Evolutionary conservation across 192 early-diverging fungal species (phyloP).

Genomic region (Paraglomus brasilianum): DNA sequence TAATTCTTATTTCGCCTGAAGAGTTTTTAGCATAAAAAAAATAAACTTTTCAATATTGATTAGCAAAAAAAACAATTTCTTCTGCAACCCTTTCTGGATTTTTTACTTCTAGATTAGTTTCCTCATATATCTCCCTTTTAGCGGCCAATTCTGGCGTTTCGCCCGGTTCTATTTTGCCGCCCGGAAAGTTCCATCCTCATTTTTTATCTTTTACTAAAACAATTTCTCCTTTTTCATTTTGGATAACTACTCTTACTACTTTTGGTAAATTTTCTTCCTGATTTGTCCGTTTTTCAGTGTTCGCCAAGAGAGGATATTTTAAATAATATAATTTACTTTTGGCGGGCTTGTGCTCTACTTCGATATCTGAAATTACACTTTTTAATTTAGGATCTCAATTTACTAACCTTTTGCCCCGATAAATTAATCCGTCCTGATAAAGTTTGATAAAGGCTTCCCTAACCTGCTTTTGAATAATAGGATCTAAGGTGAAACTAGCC

Average conservation of each 20-base stretch:
- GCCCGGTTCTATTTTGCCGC: slow-evolving; percentile 6
- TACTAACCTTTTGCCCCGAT: not conserved
- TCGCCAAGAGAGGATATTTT: slow-evolving; percentile 21
- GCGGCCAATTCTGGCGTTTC: not conserved
- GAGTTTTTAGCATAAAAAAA: slow-evolving; percentile 15
- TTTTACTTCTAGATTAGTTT: slow-evolving; percentile 16
- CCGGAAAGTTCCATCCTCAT: slow-evolving; percentile 20
- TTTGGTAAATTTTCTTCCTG: slow-evolving; percentile 3
- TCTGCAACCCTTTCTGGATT: not conserved
- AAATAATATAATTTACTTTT: slow-evolving; percentile 19
- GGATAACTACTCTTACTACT: not conserved
- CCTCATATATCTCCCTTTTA: slow-evolving; percentile 13
- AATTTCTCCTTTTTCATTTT: slow-evolving; percentile 26
- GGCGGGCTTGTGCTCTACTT: slow-evolving; percentile 11
- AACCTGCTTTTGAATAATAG: not conserved
- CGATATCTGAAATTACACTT: slow-evolving; percentile 21
- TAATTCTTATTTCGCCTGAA: not conserved
- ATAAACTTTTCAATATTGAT: slow-evolving; percentile 19
- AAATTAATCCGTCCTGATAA: slow-evolving; percentile 12
- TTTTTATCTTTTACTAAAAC: slow-evolving; percentile 20
- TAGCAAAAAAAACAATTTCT: slow-evolving; percentile 15
- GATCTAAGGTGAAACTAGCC: not conserved
- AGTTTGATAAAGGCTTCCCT: slow-evolving; percentile 1
- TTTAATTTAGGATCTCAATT: slow-evolving; percentile 24
- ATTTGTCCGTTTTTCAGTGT: no score